Base-by-base conservation (phyloP, 768 basidiomycete genomes). In the Mycena crocata region DNA sequence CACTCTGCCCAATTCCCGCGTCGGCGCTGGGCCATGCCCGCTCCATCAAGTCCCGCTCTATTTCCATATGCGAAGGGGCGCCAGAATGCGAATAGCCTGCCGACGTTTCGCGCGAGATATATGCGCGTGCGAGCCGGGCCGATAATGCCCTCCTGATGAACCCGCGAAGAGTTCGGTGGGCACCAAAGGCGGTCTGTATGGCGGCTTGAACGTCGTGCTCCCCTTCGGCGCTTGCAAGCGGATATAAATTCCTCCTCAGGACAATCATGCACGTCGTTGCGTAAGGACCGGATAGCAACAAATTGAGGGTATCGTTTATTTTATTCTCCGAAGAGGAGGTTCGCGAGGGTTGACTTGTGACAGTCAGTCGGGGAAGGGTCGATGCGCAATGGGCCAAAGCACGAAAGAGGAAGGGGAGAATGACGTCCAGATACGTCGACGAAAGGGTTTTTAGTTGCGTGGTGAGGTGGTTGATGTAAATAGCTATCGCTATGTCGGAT, bases 341-440 rank as follows among this genome's bases (percentile, higher is more conserved):
- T 64, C 77, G 79, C 63, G 75, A 63, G 57, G 81, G 73, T 39
- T 84, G 75, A 64, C 75, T 74, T 54, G 81, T 81, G 44, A 93
- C 80, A 7, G 90, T 87, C 13, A 94, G 78, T 10, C 90, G 86
- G 42, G 93, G 90, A 19, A 94, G 84, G 2, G 91, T 87, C 3
- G 87, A 84, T 5, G 87, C 81, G 72, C 86, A 91, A 70, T 86
- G 89, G 1, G 90, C 87, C 26, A 92, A 82, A 24, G 85, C 86
- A 21, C 90, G 88, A 72, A 93, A 91, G n/a, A 94, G 85, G 35
- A 91, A 81, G 0, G 91, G 90, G n/a, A 93, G 80, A 57, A 93
- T 87, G 37, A 78, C 71, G 15, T 78, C 74, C 37, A 93, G 84
- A 71, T 85, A 83, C 14, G 76, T 76, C 9, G 89, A 84, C 7